phyloP scores from a whole-genome alignment of 495 filamentous ascomycete genomes.

The Tuber borchii region DNA sequence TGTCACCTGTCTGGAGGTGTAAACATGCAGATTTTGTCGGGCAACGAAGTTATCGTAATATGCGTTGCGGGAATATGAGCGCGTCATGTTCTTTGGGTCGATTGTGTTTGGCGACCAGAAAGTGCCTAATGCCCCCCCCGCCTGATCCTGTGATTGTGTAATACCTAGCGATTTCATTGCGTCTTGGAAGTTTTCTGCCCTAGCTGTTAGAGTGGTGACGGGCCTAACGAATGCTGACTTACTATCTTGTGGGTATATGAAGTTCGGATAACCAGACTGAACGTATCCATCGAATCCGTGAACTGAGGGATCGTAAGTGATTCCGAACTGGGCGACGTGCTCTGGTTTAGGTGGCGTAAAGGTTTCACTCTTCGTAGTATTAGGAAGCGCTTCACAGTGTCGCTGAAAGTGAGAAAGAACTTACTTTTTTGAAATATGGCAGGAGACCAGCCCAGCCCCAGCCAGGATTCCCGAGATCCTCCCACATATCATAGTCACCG shows the following conservation, averaged over 20 bases:
- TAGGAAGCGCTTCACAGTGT: background rate
- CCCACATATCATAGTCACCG: conserved; percentile 45
- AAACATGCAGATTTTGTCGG: conserved; percentile 32
- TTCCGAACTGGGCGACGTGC: conserved; percentile 34
- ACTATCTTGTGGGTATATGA: conserved; percentile 43
- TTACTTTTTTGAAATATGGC: conserved; percentile 45
- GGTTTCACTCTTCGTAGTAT: conserved; percentile 27
- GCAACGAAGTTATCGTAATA: conserved; percentile 29
- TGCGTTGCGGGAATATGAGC: conserved; percentile 32
- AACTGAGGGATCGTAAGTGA: conserved; percentile 45
- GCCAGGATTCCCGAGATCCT: conserved; percentile 42
- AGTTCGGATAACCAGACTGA: conserved; percentile 45
- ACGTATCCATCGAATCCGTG: conserved; percentile 45
- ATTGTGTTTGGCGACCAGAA: conserved; percentile 37
- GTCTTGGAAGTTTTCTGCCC: conserved; percentile 33
- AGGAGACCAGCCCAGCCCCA: conserved; percentile 44
- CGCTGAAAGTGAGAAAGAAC: background rate
- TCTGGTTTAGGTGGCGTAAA: conserved; percentile 37
- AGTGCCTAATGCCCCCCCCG: conserved; percentile 20
- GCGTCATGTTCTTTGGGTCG: conserved; percentile 36
- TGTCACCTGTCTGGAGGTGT: conserved; percentile 31
- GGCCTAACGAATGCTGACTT: background rate
- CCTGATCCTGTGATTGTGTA: conserved; percentile 23
- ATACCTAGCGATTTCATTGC: conserved; percentile 24
- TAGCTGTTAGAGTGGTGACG: background rate